These are phyloP conservation scores for Coemansia reversa DNA, from an alignment of 192 early-diverging fungal genomes.

Conservation along the genomic window DNA sequence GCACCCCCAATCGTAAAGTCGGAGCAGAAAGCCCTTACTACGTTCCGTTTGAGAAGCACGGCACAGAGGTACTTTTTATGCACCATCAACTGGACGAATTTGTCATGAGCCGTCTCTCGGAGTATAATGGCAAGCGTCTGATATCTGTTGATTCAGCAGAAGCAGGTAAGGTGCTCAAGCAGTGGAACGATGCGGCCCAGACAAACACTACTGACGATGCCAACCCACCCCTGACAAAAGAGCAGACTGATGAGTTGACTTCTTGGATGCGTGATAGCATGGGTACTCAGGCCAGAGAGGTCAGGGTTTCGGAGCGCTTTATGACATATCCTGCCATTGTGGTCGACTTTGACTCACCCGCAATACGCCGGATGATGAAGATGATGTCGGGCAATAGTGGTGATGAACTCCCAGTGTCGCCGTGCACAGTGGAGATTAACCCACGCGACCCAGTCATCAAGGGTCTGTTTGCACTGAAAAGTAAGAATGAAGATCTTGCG, in stretches of 20 bases:
- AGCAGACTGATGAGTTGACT: constrained; percentile 60
- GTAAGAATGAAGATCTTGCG: constrained; percentile 62
- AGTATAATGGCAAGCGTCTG: constrained; percentile 77
- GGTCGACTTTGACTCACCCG: constrained; percentile 70
- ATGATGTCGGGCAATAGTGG: constrained; percentile 52
- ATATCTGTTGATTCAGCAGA: constrained; percentile 60
- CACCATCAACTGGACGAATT: constrained; percentile 75
- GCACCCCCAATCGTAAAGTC: constrained; percentile 68
- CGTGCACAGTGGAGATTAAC: constrained; percentile 75
- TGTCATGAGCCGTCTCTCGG: constrained; percentile 67
- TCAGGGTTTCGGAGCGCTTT: constrained; percentile 69
- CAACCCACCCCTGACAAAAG: constrained; percentile 48
- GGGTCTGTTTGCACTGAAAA: constrained; percentile 62
- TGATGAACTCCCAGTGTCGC: constrained; percentile 59
- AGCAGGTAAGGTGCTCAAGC: constrained; percentile 63
- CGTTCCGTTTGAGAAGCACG: constrained; percentile 83
- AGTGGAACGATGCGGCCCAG: constrained; percentile 61
- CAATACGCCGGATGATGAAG: constrained; percentile 63
- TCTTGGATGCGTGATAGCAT: constrained; percentile 64
- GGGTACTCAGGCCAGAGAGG: constrained; percentile 65
- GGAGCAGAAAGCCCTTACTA: constrained; percentile 86
- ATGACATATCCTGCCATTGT: constrained; percentile 75
- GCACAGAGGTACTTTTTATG: constrained; percentile 87
- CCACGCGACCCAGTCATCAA: constrained; percentile 67
- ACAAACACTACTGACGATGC: constrained; percentile 42